Evolutionary conservation across 2,329 filamentous ascomycete species (phyloP).

Genomic region (Exophiala dermatitidis): DNA sequence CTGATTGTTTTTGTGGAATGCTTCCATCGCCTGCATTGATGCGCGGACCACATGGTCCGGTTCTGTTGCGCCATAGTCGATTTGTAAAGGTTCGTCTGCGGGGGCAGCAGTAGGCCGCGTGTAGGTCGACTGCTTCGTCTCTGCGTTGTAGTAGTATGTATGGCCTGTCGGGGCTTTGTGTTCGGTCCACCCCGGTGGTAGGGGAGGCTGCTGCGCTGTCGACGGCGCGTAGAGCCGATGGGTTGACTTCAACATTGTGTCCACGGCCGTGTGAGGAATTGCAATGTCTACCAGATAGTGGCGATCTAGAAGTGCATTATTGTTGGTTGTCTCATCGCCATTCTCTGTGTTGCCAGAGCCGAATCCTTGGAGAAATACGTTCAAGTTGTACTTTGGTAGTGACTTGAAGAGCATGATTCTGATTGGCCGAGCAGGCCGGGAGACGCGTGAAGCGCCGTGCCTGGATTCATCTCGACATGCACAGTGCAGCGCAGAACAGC

Average conservation of each 20-base stretch:
- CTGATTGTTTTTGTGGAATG: conserved; percentile 30
- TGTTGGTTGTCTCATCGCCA: too few species aligned
- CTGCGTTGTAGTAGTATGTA: conserved; percentile 77
- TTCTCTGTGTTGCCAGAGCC: neutral
- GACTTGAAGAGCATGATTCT: neutral
- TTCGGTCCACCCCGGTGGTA: conserved; percentile 83
- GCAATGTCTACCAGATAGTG: too few species aligned
- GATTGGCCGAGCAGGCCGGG: conserved; percentile 13
- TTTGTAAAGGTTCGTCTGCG: conserved; percentile 22
- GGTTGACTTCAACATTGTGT: conserved; percentile 66
- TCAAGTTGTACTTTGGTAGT: neutral
- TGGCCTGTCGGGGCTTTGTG: conserved; percentile 80
- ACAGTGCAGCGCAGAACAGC: neutral
- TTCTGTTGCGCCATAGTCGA: conserved; percentile 25
- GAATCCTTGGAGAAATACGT: conserved; percentile 1
- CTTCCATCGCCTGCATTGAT: conserved; percentile 21
- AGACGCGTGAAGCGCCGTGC: conserved; percentile 20
- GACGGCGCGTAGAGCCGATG: conserved; percentile 52
- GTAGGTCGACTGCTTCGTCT: conserved; percentile 82
- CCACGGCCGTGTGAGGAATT: neutral
- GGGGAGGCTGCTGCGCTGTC: conserved; percentile 37
- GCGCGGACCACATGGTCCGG: conserved; percentile 23
- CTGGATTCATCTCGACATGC: conserved; percentile 2
- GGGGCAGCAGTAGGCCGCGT: conserved; percentile 55
- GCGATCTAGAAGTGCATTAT: too few species aligned